Percentiles rank a stretch among this genome's conserved stretches.
These are phyloP conservation scores for Bauhinia variegata DNA, from an alignment of 306 rosid genomes.

Conservation along the genomic window DNA sequence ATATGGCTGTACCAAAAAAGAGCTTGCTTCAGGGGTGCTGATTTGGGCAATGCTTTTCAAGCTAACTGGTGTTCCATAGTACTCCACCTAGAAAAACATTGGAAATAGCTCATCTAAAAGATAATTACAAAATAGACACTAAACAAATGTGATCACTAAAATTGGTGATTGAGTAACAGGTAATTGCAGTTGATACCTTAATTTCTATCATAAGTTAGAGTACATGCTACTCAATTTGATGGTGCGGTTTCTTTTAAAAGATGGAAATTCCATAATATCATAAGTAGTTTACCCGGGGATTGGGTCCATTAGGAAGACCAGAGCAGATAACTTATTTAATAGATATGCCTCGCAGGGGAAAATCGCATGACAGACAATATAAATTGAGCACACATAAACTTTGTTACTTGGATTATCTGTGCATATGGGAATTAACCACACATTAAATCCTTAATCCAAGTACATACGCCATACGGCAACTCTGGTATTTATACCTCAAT, in stretches of 20 bases:
- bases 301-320: too few relatives aligned
- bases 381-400: too few relatives aligned
- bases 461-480: neutral
- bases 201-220: neutral
- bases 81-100: constrained; percentile 75
- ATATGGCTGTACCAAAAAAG: constrained; percentile 84
- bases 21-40: constrained; percentile 86
- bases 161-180: neutral
- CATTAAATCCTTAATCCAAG: too few relatives aligned
- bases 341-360: too few relatives aligned
- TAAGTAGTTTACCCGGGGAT: neutral
- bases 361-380: too few relatives aligned
- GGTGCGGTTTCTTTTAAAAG: neutral
- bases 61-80: constrained; percentile 90
- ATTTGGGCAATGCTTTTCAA: constrained; percentile 97
- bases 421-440: too few relatives aligned
- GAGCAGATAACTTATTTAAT: too few relatives aligned
- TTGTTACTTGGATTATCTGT: too few relatives aligned
- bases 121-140: constrained; percentile 17
- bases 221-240: neutral
- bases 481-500: constrained; percentile 63
- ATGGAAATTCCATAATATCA: neutral
- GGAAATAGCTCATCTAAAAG: constrained; percentile 33
- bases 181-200: neutral
- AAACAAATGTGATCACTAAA: neutral